Evolutionary conservation across 805 yeast genomes (phyloP).

Genomic region (Teunomyces atbi): DNA sequence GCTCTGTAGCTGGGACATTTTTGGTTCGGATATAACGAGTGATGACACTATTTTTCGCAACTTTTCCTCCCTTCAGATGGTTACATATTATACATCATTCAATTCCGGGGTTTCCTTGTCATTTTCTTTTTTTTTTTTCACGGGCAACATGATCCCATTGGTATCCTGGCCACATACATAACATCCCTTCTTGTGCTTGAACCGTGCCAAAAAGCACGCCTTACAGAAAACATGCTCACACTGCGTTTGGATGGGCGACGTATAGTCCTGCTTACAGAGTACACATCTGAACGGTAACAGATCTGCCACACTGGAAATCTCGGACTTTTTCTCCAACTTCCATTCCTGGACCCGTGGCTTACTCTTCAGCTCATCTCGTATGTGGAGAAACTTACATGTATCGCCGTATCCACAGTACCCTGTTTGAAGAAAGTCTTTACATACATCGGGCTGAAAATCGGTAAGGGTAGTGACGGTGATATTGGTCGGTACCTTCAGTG

Average conservation of each 20-base stretch:
- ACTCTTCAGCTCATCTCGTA: slow-evolving; percentile 81
- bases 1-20: slow-evolving; percentile 14
- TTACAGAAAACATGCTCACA: slow-evolving; percentile 70
- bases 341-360: slow-evolving; percentile 69
- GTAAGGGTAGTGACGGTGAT: slow-evolving; percentile 65
- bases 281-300: not conserved
- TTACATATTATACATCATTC: not conserved
- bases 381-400: slow-evolving; percentile 90
- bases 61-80: not conserved
- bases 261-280: slow-evolving; percentile 56
- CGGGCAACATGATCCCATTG: slow-evolving; percentile 57
- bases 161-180: slow-evolving; percentile 60
- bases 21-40: not conserved
- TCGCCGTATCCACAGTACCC: slow-evolving; percentile 98
- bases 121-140: slow-evolving; percentile 34
- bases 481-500: slow-evolving; percentile 30
- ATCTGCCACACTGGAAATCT: not conserved
- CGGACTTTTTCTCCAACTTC: slow-evolving; percentile 43
- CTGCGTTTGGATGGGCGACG: slow-evolving; percentile 52
- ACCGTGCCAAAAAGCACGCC: slow-evolving; percentile 51
- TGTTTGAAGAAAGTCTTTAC: slow-evolving; percentile 86
- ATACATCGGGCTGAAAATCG: slow-evolving; percentile 91
- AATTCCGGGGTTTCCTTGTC: not conserved
- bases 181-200: slow-evolving; percentile 46
- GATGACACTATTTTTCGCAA: not conserved